Percentiles rank a stretch among this genome's conserved stretches.
These are phyloP conservation scores for Salix brachista DNA, from an alignment of 345 rosid genomes.

Conservation along the genomic window DNA sequence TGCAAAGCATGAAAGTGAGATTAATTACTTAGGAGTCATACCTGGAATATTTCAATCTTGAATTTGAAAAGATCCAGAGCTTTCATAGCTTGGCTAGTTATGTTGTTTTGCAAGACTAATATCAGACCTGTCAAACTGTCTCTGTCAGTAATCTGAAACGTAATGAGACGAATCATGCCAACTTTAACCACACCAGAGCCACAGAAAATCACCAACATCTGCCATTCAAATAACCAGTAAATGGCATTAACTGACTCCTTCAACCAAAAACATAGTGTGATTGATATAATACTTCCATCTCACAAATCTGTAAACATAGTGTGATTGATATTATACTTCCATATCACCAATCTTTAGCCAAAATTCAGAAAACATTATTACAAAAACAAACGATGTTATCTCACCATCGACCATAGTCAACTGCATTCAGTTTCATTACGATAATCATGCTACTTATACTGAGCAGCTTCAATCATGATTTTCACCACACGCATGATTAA, in stretches of 20 bases:
- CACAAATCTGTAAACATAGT: background rate
- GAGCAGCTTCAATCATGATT: background rate
- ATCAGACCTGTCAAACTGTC: constrained; percentile 63
- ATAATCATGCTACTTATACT: background rate
- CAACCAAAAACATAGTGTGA: background rate
- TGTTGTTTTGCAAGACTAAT: constrained; percentile 61
- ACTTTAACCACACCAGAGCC: constrained; percentile 70
- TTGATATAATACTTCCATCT: background rate
- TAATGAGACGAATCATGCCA: constrained; percentile 48
- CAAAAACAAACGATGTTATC: background rate
- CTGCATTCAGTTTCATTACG: background rate
- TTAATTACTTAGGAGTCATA: constrained; percentile 8
- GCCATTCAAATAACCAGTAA: constrained; percentile 16
- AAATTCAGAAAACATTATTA: background rate
- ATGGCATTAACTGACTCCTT: background rate
- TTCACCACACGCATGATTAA: background rate
- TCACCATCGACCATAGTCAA: background rate
- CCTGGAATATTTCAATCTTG: constrained; percentile 89
- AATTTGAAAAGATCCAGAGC: constrained; percentile 67
- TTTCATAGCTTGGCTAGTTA: constrained; percentile 73
- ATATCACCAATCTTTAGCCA: background rate
- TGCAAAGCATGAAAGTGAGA: background rate
- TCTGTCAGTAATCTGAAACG: constrained; percentile 50
- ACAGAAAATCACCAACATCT: constrained; percentile 66
- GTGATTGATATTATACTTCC: background rate